These are phyloP conservation scores for Acephala macrosclerotiorum DNA, from an alignment of 2,329 filamentous ascomycete genomes.

Conservation along the genomic window DNA sequence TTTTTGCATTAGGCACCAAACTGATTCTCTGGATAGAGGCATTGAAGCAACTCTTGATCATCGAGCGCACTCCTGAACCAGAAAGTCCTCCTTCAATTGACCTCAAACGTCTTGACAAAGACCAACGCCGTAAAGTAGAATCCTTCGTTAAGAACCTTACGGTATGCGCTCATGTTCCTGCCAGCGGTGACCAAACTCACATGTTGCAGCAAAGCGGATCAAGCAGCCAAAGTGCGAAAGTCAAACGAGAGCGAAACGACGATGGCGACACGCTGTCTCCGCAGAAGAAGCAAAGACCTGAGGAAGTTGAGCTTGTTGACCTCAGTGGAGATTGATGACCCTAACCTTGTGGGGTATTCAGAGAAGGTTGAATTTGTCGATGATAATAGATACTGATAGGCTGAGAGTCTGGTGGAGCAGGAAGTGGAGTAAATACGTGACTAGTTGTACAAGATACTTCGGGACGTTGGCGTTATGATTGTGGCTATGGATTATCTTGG, in stretches of 20 bases:
- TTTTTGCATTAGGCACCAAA: not conserved
- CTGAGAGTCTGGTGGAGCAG: too few relatives aligned
- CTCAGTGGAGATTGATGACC: slow-evolving; percentile 4
- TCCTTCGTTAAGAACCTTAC: not conserved
- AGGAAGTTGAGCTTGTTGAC: slow-evolving; percentile 5
- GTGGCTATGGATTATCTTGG: too few relatives aligned
- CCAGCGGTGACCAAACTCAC: not conserved
- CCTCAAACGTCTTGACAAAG: not conserved
- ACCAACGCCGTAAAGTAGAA: not conserved
- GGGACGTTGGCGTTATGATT: too few relatives aligned
- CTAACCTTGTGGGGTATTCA: too few relatives aligned
- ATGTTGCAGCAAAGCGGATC: not conserved
- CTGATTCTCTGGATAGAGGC: slow-evolving; percentile 23
- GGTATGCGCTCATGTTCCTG: not conserved
- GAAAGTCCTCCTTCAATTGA: not conserved
- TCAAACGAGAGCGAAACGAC: slow-evolving; percentile 2
- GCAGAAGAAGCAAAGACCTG: not conserved
- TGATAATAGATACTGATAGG: too few relatives aligned
- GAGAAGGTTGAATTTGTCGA: too few relatives aligned
- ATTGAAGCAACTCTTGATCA: slow-evolving; percentile 29
- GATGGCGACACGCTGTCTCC: not conserved
- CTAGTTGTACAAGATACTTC: too few relatives aligned
- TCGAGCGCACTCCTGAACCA: slow-evolving; percentile 33
- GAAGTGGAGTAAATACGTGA: too few relatives aligned
- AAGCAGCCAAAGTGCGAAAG: not conserved